Conservation (phyloP, 2,329 filamentous ascomycete species). For the Stagonosporopsis cucurbitacearum region DNA sequence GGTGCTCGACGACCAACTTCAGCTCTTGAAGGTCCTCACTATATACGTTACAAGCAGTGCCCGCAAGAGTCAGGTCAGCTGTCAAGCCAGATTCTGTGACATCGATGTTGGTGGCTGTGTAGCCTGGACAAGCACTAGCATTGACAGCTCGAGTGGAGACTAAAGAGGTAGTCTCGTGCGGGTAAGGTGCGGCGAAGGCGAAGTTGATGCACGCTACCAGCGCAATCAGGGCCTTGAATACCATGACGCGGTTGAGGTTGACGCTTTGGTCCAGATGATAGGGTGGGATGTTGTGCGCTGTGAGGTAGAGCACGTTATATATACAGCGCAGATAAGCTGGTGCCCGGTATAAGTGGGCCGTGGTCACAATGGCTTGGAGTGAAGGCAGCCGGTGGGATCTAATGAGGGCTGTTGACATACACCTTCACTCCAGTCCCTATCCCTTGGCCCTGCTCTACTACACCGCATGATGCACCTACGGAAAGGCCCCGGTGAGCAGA, state of each 20-base stretch:
- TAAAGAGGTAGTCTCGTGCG: slow-evolving; percentile 12
- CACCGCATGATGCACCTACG: slow-evolving; percentile 16
- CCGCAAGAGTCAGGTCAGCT: slow-evolving; percentile 73
- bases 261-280: background rate
- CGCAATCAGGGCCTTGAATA: slow-evolving; percentile 24
- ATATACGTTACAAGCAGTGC: slow-evolving; percentile 67
- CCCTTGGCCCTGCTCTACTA: background rate
- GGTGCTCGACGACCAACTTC: slow-evolving; percentile 66
- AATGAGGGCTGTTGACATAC: background rate
- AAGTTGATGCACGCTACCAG: slow-evolving; percentile 26
- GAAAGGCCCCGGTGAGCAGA: slow-evolving; percentile 1
- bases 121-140: slow-evolving; percentile 69
- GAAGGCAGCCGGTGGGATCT: slow-evolving; percentile 8
- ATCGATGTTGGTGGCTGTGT: slow-evolving; percentile 67
- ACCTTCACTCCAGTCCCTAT: slow-evolving; percentile 10
- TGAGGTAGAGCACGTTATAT: slow-evolving; percentile 10
- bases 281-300: background rate
- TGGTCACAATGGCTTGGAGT: slow-evolving; percentile 11
- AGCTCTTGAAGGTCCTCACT: slow-evolving; percentile 64
- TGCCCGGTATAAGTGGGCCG: slow-evolving; percentile 16
- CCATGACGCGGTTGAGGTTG: slow-evolving; percentile 23
- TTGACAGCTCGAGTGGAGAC: slow-evolving; percentile 13
- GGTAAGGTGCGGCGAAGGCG: slow-evolving; percentile 25
- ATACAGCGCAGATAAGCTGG: slow-evolving; percentile 1
- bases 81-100: slow-evolving; percentile 64